Conservation (phyloP, 345 rosid species). For the Viola odorata region DNA sequence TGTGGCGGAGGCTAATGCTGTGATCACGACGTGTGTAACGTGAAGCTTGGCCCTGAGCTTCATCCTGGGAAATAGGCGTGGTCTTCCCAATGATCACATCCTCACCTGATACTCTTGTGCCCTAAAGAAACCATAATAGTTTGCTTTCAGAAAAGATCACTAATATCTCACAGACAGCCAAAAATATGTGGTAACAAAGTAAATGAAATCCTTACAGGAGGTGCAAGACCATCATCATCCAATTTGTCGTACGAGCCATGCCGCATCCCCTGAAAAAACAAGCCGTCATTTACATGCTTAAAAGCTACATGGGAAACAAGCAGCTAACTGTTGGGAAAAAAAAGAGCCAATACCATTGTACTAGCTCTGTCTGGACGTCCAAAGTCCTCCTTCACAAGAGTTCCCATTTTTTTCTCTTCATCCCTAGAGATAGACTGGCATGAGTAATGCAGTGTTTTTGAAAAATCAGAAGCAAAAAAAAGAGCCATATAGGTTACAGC, state of each 20-base stretch:
- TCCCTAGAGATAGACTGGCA: slow-evolving; percentile 45
- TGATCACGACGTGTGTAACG: slow-evolving; percentile 88
- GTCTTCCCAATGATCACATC: slow-evolving; percentile 97
- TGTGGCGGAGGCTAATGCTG: slow-evolving; percentile 93
- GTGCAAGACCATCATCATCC: slow-evolving; percentile 99
- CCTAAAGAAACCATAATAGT: slow-evolving; percentile 33
- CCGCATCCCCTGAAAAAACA: slow-evolving; percentile 73
- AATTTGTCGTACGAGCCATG: slow-evolving; percentile 97
- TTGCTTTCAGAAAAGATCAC: slow-evolving; percentile 1
- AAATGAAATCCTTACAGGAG: slow-evolving; percentile 60
- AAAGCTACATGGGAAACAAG: slow-evolving; percentile 2
- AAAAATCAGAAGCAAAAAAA: not conserved
- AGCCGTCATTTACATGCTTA: slow-evolving; percentile 13
- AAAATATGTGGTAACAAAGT: not conserved
- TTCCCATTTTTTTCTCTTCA: slow-evolving; percentile 99
- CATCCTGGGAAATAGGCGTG: slow-evolving; percentile 84
- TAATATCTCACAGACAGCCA: not conserved
- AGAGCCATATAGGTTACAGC: not conserved
- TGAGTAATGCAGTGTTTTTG: not conserved
- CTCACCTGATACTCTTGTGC: slow-evolving; percentile 95
- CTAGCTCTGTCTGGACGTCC: slow-evolving; percentile 87
- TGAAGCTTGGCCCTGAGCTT: slow-evolving; percentile 76
- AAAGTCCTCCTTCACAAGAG: slow-evolving; percentile 95
- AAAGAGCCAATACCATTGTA: slow-evolving; percentile 58
- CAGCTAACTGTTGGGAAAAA: not conserved